Evolutionary conservation across 768 basidiomycete species (phyloP).

Genomic region (Russula emetica): DNA sequence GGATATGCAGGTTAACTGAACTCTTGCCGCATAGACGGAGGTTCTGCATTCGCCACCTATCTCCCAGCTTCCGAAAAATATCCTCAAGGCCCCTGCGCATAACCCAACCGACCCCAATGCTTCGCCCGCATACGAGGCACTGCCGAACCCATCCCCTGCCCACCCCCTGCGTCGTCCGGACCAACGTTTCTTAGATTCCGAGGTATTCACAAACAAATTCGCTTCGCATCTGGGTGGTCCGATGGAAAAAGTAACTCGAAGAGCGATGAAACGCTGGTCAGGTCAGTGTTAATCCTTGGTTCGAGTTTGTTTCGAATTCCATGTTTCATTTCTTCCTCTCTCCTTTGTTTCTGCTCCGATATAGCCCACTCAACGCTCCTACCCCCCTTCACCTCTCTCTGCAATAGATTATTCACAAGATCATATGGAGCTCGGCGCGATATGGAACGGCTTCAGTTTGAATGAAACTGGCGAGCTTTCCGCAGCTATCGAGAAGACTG

Average conservation of each 20-base stretch:
- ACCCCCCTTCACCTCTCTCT: background rate
- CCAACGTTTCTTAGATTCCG: constrained; percentile 93
- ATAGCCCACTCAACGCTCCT: background rate
- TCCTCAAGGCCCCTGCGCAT: constrained; percentile 91
- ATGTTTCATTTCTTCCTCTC: background rate
- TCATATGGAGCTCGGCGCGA: constrained; percentile 85
- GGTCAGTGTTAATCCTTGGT: constrained; percentile 45
- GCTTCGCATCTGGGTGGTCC: constrained; percentile 85
- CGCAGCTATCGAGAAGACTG: constrained; percentile 91
- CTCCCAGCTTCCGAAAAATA: constrained; percentile 89
- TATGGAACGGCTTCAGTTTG: constrained; percentile 88
- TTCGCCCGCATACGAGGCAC: constrained; percentile 69
- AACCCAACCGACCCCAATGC: constrained; percentile 81
- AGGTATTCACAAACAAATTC: constrained; percentile 94
- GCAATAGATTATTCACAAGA: constrained; percentile 73
- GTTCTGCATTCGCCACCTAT: constrained; percentile 90
- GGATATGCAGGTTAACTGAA: background rate
- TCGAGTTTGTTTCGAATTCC: background rate
- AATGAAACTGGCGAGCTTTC: constrained; percentile 74
- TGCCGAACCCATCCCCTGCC: constrained; percentile 85
- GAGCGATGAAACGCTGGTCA: constrained; percentile 91
- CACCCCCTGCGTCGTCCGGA: constrained; percentile 90
- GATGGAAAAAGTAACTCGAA: constrained; percentile 94
- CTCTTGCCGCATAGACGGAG: constrained; percentile 56
- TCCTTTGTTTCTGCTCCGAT: background rate